Conservation (phyloP, 352 stramenopile genomes). For the Thraustochytrium striatum region DNA sequence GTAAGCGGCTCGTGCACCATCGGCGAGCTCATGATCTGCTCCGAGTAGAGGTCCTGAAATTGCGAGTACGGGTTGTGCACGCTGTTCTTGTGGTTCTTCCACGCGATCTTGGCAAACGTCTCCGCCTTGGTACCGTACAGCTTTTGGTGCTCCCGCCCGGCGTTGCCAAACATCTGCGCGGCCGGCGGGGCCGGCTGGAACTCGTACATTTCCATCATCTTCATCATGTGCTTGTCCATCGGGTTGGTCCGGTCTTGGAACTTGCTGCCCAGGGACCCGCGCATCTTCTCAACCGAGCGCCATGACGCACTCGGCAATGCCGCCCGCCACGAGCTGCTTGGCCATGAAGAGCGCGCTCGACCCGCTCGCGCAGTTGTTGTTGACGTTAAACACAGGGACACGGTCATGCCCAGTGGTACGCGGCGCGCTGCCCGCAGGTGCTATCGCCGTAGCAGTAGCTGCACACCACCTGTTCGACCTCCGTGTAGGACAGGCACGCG, state of each 20-base stretch:
- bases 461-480: conserved; percentile 36
- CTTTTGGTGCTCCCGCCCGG: conserved; percentile 45
- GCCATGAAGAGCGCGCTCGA: conserved; percentile 47
- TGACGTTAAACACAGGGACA: conserved; percentile 50
- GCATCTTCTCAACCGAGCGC: conserved; percentile 49
- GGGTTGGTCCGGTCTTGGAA: conserved; percentile 47
- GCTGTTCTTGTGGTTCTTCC: conserved; percentile 47
- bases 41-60: conserved; percentile 48
- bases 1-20: conserved; percentile 42
- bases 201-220: conserved; percentile 46
- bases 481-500: conserved; percentile 29
- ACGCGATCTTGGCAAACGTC: conserved; percentile 49
- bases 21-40: conserved; percentile 47
- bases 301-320: conserved; percentile 44
- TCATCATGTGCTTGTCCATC: conserved; percentile 50
- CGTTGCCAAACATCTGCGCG: conserved; percentile 51
- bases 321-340: conserved; percentile 49
- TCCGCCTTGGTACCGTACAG: conserved; percentile 47
- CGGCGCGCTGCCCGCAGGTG: conserved; percentile 47
- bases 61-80: conserved; percentile 50
- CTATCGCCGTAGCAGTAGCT: conserved; percentile 50
- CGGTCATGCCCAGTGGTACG: conserved; percentile 46
- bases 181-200: conserved; percentile 33
- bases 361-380: conserved; percentile 51
- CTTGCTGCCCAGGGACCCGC: conserved; percentile 44